phyloP scores from a whole-genome alignment of 371 early-diverging fungal species.

The Rhizopus delemar region DNA sequence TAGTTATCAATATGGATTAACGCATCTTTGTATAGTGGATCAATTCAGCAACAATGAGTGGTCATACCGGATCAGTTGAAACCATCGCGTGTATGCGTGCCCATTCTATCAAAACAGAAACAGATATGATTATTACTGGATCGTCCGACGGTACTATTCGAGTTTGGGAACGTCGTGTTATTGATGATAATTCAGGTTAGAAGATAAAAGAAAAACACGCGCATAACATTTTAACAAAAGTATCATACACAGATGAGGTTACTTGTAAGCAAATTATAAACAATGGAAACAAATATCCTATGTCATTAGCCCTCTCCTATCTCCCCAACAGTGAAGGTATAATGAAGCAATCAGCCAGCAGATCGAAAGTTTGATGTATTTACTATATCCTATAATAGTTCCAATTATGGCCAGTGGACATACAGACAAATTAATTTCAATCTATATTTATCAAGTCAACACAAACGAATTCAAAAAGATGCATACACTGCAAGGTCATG shows the following conservation, averaged over 20 bases:
- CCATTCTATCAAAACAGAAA: conserved; percentile 31
- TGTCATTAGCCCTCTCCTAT: conserved; percentile 70
- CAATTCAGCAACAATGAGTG: conserved; percentile 69
- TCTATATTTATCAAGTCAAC: conserved; percentile 53
- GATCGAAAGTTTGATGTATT: background rate
- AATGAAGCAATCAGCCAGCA: background rate
- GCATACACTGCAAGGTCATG: conserved; percentile 82
- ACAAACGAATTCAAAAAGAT: conserved; percentile 59
- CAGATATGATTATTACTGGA: conserved; percentile 73
- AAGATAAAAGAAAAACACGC: background rate
- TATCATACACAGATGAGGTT: conserved; percentile 43
- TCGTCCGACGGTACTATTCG: conserved; percentile 80
- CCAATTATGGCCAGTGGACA: conserved; percentile 75
- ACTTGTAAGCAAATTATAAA: conserved; percentile 68
- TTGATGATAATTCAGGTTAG: conserved; percentile 50
- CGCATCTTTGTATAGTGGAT: conserved; percentile 47
- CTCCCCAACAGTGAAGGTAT: conserved; percentile 65
- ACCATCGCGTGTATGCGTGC: conserved; percentile 65
- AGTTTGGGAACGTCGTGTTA: conserved; percentile 65
- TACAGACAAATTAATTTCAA: conserved; percentile 71
- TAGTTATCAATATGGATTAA: background rate
- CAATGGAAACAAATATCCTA: conserved; percentile 70
- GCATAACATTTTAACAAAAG: background rate
- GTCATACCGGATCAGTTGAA: conserved; percentile 72
- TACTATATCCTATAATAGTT: conserved; percentile 28